Base-by-base conservation (phyloP, 345 rosid species). In the Eucalyptus urophylla region DNA sequence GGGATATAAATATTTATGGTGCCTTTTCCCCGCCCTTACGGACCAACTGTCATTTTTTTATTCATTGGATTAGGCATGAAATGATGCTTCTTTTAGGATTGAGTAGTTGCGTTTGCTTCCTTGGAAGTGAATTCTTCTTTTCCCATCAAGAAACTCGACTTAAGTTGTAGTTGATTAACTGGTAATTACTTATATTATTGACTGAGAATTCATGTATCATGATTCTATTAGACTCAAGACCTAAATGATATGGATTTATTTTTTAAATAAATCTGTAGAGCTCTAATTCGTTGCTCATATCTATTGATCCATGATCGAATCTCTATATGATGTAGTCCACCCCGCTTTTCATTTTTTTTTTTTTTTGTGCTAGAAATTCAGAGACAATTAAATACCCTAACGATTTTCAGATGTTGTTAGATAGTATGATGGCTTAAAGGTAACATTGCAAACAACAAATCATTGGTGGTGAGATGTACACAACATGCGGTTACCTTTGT, bases 301-400 rank as follows among this genome's bases (percentile, higher is more conserved):
- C 22, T 31, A 31, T 8, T 4, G 22, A 67, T 67, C 43, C 80
- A 31, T 16, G 40, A 67, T 31, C 3, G 40, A 31, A 15, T 31
- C 22, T 31, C 40, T 15, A 31, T 31, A n/a, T 11, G 15, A n/a
- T n/a, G 11, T 31, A 31, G 80, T 15, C 2, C 40, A 31, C 43
- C 22, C 0, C 0, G 1, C 2, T 22, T 22, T 56, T 53, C 4
- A 4, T 19, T 15, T 19, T 3, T 6, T 1, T 6, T 6, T 21
- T 21, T 2, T 54, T 21, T 54, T 2, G 12, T 56, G 27, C 6
- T 56, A 56, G 62, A 56, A 22, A 56, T 22, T 56, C 6, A 22
- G 2, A 56, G 62, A 56, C 29, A 56, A 56, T 56, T 56, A 56
- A 56, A 56, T 56, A 56, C 62, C 25, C 29, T 21, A 56, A 22